phyloP scores from a whole-genome alignment of 768 basidiomycete species.

The Suillus americanus region DNA sequence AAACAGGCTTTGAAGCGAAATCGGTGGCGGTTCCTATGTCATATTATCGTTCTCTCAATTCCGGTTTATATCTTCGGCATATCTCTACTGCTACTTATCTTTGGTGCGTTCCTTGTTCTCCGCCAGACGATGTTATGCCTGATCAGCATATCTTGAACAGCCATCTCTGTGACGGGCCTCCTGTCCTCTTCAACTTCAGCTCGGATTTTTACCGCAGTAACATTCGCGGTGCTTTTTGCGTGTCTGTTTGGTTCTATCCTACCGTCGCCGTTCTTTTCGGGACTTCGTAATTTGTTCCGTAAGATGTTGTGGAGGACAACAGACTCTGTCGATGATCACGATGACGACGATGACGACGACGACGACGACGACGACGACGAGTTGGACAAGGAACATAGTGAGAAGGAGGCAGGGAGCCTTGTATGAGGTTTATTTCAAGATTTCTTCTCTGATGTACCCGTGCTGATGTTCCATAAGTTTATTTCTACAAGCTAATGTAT shows the following conservation, averaged over 20 bases:
- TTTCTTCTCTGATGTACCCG: background rate
- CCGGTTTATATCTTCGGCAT: background rate
- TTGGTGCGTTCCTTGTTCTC: background rate
- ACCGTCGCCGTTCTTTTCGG: background rate
- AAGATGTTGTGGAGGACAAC: background rate
- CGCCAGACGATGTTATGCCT: background rate
- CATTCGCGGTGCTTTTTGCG: background rate
- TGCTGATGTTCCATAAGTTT: background rate
- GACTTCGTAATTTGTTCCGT: background rate
- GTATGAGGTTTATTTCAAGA: background rate
- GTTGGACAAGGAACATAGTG: background rate
- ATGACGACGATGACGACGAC: background rate
- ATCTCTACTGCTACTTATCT: background rate
- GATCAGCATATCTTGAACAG: background rate
- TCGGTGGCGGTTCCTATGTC: background rate
- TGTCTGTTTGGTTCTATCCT: background rate
- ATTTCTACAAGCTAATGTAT: background rate
- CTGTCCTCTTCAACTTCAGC: slow-evolving; percentile 1
- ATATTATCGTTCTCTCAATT: background rate
- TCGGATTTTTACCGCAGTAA: background rate
- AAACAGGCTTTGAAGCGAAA: background rate
- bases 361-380: background rate
- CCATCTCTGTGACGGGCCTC: background rate
- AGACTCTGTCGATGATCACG: background rate
- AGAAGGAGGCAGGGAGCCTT: background rate